Percentiles rank a stretch among this genome's conserved stretches.
These are phyloP conservation scores for Calocera viscosa DNA, from an alignment of 768 basidiomycete genomes.

Conservation along the genomic window DNA sequence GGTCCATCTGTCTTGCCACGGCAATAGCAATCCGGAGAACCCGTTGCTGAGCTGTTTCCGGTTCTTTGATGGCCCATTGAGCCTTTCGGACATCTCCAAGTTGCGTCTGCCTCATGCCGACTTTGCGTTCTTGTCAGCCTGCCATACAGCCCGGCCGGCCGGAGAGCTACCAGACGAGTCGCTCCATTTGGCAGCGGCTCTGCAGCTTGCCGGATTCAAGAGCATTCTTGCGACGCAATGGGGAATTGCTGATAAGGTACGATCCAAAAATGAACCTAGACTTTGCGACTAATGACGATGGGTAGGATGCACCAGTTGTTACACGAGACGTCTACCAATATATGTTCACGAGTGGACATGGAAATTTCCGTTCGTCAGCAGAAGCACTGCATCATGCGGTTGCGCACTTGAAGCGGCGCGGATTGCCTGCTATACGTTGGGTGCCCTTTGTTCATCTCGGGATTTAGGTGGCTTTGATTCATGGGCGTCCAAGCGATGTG, in stretches of 20 bases:
- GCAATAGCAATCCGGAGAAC: constrained; percentile 2
- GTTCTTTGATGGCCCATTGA: neutral
- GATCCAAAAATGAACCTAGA: neutral
- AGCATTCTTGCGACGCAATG: constrained; percentile 12
- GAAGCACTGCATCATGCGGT: neutral
- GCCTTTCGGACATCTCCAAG: constrained; percentile 3
- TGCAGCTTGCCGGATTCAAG: constrained; percentile 12
- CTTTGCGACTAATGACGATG: neutral
- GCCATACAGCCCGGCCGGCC: neutral
- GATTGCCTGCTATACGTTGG: neutral
- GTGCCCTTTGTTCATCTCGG: neutral
- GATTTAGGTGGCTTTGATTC: neutral
- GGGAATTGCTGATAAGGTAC: constrained; percentile 8
- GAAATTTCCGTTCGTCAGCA: neutral
- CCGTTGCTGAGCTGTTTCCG: neutral
- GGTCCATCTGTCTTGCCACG: neutral
- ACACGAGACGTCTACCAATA: constrained; percentile 7
- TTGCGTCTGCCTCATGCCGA: neutral
- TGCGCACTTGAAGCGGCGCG: neutral
- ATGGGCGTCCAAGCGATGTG: too few relatives aligned
- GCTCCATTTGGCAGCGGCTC: constrained; percentile 7
- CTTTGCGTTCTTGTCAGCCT: neutral
- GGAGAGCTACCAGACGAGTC: constrained; percentile 9
- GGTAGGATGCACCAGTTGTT: constrained; percentile 8
- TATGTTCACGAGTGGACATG: neutral